These are phyloP conservation scores for Plenodomus biglobosus DNA, from an alignment of 2,329 filamentous ascomycete species.

Conservation along the genomic window DNA sequence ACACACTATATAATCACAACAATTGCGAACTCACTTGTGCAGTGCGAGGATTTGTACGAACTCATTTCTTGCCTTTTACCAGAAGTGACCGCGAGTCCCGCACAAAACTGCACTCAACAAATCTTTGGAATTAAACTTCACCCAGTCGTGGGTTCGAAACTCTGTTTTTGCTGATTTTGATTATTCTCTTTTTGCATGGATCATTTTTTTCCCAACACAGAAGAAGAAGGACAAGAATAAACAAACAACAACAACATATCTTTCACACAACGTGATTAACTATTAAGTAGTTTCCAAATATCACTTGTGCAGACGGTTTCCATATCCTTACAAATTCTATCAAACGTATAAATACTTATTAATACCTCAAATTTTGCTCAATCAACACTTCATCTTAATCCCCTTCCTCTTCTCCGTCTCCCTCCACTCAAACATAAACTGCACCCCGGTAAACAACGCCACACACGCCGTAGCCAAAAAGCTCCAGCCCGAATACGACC, in stretches of 20 bases:
- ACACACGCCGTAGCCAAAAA: slow-evolving; percentile 73
- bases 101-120: slow-evolving; percentile 59
- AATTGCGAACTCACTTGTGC: slow-evolving; percentile 44
- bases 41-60: slow-evolving; percentile 72
- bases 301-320: too few relatives aligned
- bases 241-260: background rate
- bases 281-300: too few relatives aligned
- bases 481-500: slow-evolving; percentile 70
- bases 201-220: too few relatives aligned
- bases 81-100: slow-evolving; percentile 72
- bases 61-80: slow-evolving; percentile 79
- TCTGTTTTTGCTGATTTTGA: slow-evolving; percentile 36
- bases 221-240: background rate
- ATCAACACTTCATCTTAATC: slow-evolving; percentile 76
- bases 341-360: background rate
- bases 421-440: slow-evolving; percentile 95
- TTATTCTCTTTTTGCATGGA: slow-evolving; percentile 9
- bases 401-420: slow-evolving; percentile 82
- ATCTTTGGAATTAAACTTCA: slow-evolving; percentile 57
- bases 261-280: background rate
- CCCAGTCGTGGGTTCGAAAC: slow-evolving; percentile 48
- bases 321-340: too few relatives aligned
- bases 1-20: slow-evolving; percentile 15
- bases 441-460: slow-evolving; percentile 80
- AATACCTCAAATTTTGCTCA: too few relatives aligned